Evolutionary conservation across 1,284 basidiomycete genomes (phyloP), one percentile per base, ranked within the genome.

Genomic region (Austroboletus rostrupii): DNA sequence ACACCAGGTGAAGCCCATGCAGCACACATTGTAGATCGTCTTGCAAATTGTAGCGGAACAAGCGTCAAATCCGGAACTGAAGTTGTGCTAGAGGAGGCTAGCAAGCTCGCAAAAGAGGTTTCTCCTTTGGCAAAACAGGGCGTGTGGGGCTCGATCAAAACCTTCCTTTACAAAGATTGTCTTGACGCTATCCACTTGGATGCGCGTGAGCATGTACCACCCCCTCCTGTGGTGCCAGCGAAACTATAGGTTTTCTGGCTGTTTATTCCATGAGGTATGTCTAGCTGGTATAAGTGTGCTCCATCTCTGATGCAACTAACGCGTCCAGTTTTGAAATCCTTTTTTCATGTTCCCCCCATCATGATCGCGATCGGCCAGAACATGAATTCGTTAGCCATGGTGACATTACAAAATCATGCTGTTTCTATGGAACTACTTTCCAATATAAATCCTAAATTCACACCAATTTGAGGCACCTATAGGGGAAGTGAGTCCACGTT

Each of bases 1-100:
- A 83, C 85, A 1, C 85, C 92, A 7, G 57, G 70, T 13, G 91
- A 96, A 65, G 85, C 90, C 1, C 70, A 84, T 5, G 66, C 77
- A 11, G 74, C 73, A 16, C 86, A 88, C 5, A 68, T 97, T 11
- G 71, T 97, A 20, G 93, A 97, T 64, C 74, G 79, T 53, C 63
- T 88, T 42, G 88, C 81, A 21, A 72, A 72, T 47, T 80, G 73
- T 8, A 70, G 71, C 36, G 63, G 59, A 13, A 57, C 62, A 21
- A 56, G 62, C 44, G 66, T 72, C 32, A 68, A 73, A 26, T 52
- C 54, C 3, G 64, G 62, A 19, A 82, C 83, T 0, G 74, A 79
- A 41, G 77, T 73, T 41, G 76, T 95, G 5, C 60, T 93, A 19
- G 70, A 70, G 16, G 79, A 80, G 49, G 86, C 85, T 0, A 74